Conservation (phyloP, 2,329 filamentous ascomycete genomes). For the Paecilomyces dactylethromorphus region DNA sequence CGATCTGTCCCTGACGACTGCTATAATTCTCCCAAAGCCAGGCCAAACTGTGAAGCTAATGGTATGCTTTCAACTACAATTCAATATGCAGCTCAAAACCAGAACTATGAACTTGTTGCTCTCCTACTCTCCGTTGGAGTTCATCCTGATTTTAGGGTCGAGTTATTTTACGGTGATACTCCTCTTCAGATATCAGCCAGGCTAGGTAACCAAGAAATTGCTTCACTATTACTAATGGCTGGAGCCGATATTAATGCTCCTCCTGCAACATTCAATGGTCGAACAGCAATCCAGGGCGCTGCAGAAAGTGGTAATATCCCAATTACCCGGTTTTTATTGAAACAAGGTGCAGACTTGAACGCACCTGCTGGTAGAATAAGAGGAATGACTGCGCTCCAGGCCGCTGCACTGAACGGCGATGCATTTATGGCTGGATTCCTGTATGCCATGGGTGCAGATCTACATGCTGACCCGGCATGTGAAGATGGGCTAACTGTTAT, state of each 20-base stretch:
- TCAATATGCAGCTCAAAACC: too few species aligned
- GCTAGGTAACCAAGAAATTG: background rate
- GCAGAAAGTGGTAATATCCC: slow-evolving; percentile 2
- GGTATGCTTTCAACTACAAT: too few species aligned
- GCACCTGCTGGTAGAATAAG: background rate
- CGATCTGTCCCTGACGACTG: too few species aligned
- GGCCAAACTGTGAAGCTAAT: too few species aligned
- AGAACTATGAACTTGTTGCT: too few species aligned
- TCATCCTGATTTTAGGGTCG: background rate
- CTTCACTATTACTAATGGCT: background rate
- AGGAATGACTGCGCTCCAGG: slow-evolving; percentile 13
- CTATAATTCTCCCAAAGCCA: too few species aligned
- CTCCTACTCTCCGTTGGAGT: background rate
- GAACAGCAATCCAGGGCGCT: slow-evolving; percentile 9
- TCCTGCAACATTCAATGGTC: background rate
- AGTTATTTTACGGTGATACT: background rate
- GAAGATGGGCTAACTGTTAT: too few species aligned
- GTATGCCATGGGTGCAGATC: too few species aligned
- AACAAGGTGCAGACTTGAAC: slow-evolving; percentile 10
- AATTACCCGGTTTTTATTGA: slow-evolving; percentile 5
- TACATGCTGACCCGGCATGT: too few species aligned
- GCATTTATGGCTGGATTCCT: too few species aligned
- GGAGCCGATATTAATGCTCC: background rate
- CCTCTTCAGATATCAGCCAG: slow-evolving; percentile 1
- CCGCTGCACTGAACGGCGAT: background rate